A percentile compares a stretch with the other conserved stretches of the same genome.
These are phyloP conservation scores for Pittosporum tobira DNA, from an alignment of 129 eudicot genomes.

Conservation along the genomic window DNA sequence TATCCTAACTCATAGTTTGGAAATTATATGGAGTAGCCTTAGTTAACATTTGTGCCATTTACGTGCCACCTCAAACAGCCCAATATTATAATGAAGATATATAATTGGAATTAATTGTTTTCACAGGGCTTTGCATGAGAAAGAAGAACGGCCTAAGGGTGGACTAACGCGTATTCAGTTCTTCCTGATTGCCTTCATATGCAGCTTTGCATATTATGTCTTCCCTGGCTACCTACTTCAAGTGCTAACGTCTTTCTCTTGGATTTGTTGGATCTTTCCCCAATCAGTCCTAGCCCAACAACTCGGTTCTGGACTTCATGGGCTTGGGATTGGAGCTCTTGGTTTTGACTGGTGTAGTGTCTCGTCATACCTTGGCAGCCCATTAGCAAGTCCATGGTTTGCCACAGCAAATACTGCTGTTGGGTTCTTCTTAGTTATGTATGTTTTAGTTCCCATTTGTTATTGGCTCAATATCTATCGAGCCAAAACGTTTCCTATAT, in stretches of 20 bases:
- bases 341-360: conserved; percentile 90
- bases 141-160: conserved; percentile 61
- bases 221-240: conserved; percentile 82
- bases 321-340: conserved; percentile 72
- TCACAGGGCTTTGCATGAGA: conserved; percentile 80
- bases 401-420: conserved; percentile 94
- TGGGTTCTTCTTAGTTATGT: conserved; percentile 72
- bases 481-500: conserved; percentile 77
- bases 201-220: conserved; percentile 82
- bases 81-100: background rate
- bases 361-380: conserved; percentile 87
- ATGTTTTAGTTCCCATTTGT: conserved; percentile 67
- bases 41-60: background rate
- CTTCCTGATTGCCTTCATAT: conserved; percentile 67
- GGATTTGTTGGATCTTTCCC: conserved; percentile 92
- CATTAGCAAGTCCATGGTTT: conserved; percentile 96
- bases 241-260: conserved; percentile 80
- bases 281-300: conserved; percentile 72
- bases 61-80: background rate
- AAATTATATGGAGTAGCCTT: too few relatives aligned
- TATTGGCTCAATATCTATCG: conserved; percentile 77
- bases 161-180: conserved; percentile 69
- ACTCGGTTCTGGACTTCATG: conserved; percentile 74
- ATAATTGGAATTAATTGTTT: background rate
- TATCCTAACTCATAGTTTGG: too few relatives aligned